Conservation (phyloP, 140 eudicot species). For the Ambrosia hybrid region DNA sequence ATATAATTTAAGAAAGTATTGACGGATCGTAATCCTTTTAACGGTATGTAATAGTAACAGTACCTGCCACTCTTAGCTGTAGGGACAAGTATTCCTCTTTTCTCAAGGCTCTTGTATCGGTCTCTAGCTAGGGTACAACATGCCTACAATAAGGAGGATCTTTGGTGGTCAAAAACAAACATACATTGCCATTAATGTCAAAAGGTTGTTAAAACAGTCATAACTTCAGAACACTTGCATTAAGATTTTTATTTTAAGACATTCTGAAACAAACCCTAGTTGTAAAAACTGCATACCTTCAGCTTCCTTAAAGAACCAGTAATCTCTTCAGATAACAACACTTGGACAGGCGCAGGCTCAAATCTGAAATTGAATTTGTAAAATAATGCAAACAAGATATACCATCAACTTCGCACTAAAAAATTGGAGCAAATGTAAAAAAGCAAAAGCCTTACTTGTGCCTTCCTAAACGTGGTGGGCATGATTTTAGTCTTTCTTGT, state of each 20-base stretch:
- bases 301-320: conserved; percentile 87
- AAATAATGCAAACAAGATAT: not conserved
- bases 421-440: too few species aligned
- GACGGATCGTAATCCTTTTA: not conserved
- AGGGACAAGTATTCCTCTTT: conserved; percentile 82
- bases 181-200: not conserved
- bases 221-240: conserved; percentile 53
- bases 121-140: conserved; percentile 89
- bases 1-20: too few species aligned
- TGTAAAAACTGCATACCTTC: too few species aligned
- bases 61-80: conserved; percentile 82
- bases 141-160: conserved; percentile 44
- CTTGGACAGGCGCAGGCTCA: conserved; percentile 90
- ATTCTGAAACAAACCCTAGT: not conserved
- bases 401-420: not conserved
- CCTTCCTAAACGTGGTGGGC: conserved; percentile 88
- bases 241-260: conserved; percentile 36
- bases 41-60: not conserved
- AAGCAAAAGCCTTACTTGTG: conserved; percentile 84
- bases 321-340: conserved; percentile 82
- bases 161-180: not conserved
- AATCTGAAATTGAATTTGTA: conserved; percentile 47
- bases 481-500: conserved; percentile 63
- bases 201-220: not conserved
- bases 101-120: conserved; percentile 90